phyloP scores from a whole-genome alignment of 2,329 filamentous ascomycete genomes.

The Nemania diffusa region DNA sequence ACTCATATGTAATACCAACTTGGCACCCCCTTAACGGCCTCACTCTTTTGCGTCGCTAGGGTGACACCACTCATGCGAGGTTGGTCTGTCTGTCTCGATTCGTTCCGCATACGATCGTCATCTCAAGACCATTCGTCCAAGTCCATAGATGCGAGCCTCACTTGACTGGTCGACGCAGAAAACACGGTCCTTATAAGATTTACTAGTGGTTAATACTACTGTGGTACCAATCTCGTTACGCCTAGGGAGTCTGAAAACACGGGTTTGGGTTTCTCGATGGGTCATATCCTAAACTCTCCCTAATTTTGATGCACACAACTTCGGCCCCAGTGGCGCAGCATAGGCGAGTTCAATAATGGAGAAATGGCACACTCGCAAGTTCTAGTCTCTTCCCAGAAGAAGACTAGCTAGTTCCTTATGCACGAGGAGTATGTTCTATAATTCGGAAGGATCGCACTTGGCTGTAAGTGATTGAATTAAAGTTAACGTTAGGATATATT shows the following conservation, averaged over 20 bases:
- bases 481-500: background rate
- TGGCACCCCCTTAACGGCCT: conserved; percentile 8
- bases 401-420: background rate
- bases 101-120: background rate
- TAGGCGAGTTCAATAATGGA: background rate
- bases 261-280: background rate
- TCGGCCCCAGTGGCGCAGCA: conserved; percentile 10
- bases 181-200: background rate
- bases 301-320: background rate
- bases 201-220: background rate
- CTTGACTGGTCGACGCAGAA: background rate
- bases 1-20: background rate
- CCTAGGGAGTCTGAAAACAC: background rate
- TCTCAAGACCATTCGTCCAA: background rate
- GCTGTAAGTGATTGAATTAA: background rate
- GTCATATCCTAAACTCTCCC: conserved; percentile 1
- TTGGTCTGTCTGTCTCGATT: background rate
- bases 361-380: background rate
- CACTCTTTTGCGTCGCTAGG: background rate
- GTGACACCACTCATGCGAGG: background rate
- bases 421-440: background rate
- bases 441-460: background rate
- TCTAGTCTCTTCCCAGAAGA: conserved; percentile 12
- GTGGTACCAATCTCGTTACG: conserved; percentile 10
- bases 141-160: background rate